Base-by-base conservation (phyloP, 2,329 filamentous ascomycete genomes). In the Talaromyces sp. region DNA sequence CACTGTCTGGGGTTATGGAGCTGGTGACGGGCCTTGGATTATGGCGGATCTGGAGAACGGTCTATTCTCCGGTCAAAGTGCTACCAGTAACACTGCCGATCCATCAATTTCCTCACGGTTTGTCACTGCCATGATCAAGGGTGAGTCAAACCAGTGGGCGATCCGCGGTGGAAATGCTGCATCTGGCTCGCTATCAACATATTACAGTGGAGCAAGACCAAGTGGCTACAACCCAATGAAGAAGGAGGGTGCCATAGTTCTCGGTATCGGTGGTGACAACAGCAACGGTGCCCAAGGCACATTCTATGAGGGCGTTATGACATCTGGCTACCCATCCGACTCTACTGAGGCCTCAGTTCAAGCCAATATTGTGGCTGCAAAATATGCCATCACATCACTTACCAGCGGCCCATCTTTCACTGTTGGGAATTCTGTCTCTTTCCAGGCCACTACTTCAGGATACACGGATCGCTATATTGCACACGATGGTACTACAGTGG, bases 201-300 rank as follows among this genome's bases (percentile, higher is more conserved):
- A 78, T 70, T 88, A 83, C 64, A 80, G 69, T 54, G 85, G 85
- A 4, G 71, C 61, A 1, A 81, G 85, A 3, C 85, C 85, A 3
- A 75, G 30, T 13, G 83, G 82, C 9, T 87, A 87, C 70, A 81
- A 85, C 65, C 70, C 80, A 0, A 88, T 87, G 85, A 74, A 62
- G 57, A 86, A 87, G 58, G 84, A 88, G 63, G 85, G 85, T 11
- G 80, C 84, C 51, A 85, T 88, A 40, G 78, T 87, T 52, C 82
- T 87, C n/a, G 85, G 85, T n/a, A 86, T 87, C 49, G 85, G 85
- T n/a, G 85, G 85, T 7, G 85, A 87, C 60, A 88, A 85, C 71
- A 85, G 82, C 63, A 72, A 75, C 60, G 62, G 80, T 42, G 84
- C 76, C 0, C 82, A 86, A 63, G 84, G 85, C 22, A 86, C 84